A percentile compares a stretch with the other conserved stretches of the same genome.
Evolutionary conservation across 177 flowering plant genomes (phyloP).

Genomic region (Vitis hybrid): DNA sequence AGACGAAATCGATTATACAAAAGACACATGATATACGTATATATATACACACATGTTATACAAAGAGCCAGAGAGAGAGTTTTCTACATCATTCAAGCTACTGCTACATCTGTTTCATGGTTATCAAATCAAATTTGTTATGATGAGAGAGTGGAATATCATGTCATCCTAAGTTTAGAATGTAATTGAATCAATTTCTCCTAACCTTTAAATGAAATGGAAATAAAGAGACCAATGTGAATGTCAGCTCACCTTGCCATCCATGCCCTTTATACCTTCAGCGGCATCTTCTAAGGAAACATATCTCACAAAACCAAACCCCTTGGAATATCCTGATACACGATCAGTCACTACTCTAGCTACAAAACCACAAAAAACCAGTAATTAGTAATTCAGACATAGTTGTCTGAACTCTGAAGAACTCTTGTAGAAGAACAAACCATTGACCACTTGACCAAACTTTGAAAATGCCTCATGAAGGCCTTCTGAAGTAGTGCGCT

Average conservation of each 20-base stretch:
- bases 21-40: too few relatives aligned
- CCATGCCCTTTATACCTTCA: conserved; percentile 80
- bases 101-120: too few relatives aligned
- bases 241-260: conserved; percentile 68
- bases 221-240: too few relatives aligned
- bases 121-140: too few relatives aligned
- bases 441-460: conserved; percentile 76
- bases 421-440: conserved; percentile 28
- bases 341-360: conserved; percentile 86
- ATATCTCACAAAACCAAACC: conserved; percentile 85
- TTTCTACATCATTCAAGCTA: too few relatives aligned
- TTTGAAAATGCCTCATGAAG: conserved; percentile 60
- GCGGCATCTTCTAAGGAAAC: conserved; percentile 67
- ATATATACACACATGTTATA: too few relatives aligned
- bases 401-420: not conserved
- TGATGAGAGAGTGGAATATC: too few relatives aligned
- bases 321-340: conserved; percentile 72
- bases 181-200: too few relatives aligned
- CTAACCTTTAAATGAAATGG: too few relatives aligned
- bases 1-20: too few relatives aligned
- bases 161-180: too few relatives aligned
- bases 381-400: not conserved
- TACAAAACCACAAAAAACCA: conserved; percentile 23
- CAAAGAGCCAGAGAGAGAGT: too few relatives aligned
- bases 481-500: conserved; percentile 75